These are phyloP conservation scores for Coemansia nantahalensis DNA, from an alignment of 192 early-diverging fungal species.

Conservation along the genomic window DNA sequence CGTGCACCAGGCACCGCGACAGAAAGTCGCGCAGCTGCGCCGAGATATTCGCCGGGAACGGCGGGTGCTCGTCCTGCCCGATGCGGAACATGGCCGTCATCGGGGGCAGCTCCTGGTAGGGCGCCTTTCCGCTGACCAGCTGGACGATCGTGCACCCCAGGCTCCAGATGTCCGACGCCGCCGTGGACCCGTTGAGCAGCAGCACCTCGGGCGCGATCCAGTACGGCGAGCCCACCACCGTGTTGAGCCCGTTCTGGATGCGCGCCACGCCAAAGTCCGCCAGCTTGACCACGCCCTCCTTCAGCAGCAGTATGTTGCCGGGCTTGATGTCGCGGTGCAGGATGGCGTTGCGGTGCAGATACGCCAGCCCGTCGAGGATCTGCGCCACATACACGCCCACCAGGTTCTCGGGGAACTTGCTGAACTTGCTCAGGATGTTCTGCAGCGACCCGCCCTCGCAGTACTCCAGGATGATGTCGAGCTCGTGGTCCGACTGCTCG, in stretches of 20 bases:
- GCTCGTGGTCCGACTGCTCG: conserved; percentile 63
- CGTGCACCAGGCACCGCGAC: conserved; percentile 73
- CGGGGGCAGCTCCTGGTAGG: conserved; percentile 65
- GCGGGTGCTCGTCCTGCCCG: conserved; percentile 71
- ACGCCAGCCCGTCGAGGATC: conserved; percentile 55
- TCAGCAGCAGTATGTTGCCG: conserved; percentile 67
- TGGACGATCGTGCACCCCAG: conserved; percentile 72
- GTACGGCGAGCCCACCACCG: conserved; percentile 71
- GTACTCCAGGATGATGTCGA: conserved; percentile 86
- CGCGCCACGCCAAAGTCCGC: conserved; percentile 75
- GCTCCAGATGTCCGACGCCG: conserved; percentile 73
- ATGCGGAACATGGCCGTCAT: conserved; percentile 71
- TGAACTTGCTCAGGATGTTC: conserved; percentile 68
- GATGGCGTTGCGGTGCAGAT: conserved; percentile 57
- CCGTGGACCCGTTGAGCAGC: conserved; percentile 62
- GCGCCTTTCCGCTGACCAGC: conserved; percentile 67
- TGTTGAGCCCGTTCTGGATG: conserved; percentile 62
- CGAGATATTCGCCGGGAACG: conserved; percentile 63
- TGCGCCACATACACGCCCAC: conserved; percentile 69
- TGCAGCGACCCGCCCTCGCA: conserved; percentile 75
- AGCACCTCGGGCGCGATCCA: conserved; percentile 80
- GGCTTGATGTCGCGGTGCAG: conserved; percentile 62
- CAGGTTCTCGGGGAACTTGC: conserved; percentile 67
- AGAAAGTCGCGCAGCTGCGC: conserved; percentile 69
- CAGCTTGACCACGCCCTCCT: conserved; percentile 70